These are phyloP conservation scores for Sphaerulina musiva DNA, from an alignment of 2,329 filamentous ascomycete genomes.

Conservation along the genomic window DNA sequence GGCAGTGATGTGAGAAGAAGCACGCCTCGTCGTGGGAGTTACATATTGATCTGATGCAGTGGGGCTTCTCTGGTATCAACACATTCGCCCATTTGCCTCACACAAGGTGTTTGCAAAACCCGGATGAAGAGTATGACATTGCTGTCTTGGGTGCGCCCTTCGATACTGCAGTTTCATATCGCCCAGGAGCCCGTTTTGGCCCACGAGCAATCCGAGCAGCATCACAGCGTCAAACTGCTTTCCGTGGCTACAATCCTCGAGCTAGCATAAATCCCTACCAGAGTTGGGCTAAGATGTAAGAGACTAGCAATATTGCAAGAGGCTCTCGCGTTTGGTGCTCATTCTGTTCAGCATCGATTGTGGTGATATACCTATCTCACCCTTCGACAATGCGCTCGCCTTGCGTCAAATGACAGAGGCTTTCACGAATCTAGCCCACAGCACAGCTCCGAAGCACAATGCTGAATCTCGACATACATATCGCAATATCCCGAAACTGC, in stretches of 20 bases:
- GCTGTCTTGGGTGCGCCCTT: conserved; percentile 46
- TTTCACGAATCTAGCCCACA: conserved; percentile 60
- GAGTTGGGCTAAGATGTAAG: conserved; percentile 55
- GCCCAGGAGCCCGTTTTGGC: conserved; percentile 61
- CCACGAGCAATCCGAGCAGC: conserved; percentile 81
- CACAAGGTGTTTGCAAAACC: conserved; percentile 43
- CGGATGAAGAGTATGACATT: conserved; percentile 42
- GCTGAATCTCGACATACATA: conserved; percentile 37
- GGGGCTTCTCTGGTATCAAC: conserved; percentile 33
- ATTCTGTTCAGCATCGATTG: conserved; percentile 52
- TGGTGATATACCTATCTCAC: conserved; percentile 80
- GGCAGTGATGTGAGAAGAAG: conserved; percentile 21
- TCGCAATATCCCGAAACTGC: conserved; percentile 41
- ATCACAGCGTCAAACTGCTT: conserved; percentile 71
- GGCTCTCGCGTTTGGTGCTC: too few species aligned
- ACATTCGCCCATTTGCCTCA: conserved; percentile 44
- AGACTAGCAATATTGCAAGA: too few species aligned
- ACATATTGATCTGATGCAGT: conserved; percentile 18
- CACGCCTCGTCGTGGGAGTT: not conserved
- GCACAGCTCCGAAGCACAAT: conserved; percentile 33
- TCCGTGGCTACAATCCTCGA: conserved; percentile 75
- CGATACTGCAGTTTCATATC: conserved; percentile 45
- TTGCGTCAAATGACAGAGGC: conserved; percentile 77
- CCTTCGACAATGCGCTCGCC: conserved; percentile 78
- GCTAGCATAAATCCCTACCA: conserved; percentile 77